Evolutionary conservation across 352 stramenopile genomes (phyloP), one percentile per base, ranked within the genome.

Genomic region (Thraustochytrium sp.): DNA sequence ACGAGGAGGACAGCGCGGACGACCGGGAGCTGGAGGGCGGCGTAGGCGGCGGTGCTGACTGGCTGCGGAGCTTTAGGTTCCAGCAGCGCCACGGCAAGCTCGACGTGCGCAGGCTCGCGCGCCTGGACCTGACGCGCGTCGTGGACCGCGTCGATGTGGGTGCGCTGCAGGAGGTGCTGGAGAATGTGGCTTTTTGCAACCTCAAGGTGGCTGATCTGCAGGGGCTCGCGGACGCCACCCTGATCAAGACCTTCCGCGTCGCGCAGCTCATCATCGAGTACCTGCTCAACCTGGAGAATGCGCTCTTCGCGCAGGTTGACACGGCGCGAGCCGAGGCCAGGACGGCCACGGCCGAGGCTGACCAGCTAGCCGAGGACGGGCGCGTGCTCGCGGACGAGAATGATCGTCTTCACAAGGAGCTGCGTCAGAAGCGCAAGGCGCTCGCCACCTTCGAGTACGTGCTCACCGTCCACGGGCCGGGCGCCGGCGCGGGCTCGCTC

Each of bases 361-460:
- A 82, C 5, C 51, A 76, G 74, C 56, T 82, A 8, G 37, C 2
- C 38, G 53, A 65, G 51, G 74, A 82, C 38, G 55, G 49, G 16
- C 5, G 34, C 4, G 37, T 73, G 8, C 65, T 82, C 42, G 74
- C 74, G 36, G 74, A 82, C 23, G 74, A 82, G 38, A 82, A 82
- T 31, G 74, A 82, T 31, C 8, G 26, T 9, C 51, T 82, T 9
- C 74, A 51, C 55, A 68, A 73, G 23, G 74, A 82, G 38, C 23
- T 82, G 2, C 42, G 49, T 13, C 74, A 73, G 26, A 82, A 75
- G 46, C 51, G 74, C 29, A 82, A 82, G 37, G 74, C 74, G 26
- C 74, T 82, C 29, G 74, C 74, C 16, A 82, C 74, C 42, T 82
- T 82, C n/a, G 74, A 82, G 55, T 82, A 82, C 55, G 74, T 82